Percentiles rank a stretch among this genome's conserved stretches.
These are phyloP conservation scores for Cryptococcus depauperatus DNA, from an alignment of 1,284 basidiomycete genomes.

Conservation along the genomic window DNA sequence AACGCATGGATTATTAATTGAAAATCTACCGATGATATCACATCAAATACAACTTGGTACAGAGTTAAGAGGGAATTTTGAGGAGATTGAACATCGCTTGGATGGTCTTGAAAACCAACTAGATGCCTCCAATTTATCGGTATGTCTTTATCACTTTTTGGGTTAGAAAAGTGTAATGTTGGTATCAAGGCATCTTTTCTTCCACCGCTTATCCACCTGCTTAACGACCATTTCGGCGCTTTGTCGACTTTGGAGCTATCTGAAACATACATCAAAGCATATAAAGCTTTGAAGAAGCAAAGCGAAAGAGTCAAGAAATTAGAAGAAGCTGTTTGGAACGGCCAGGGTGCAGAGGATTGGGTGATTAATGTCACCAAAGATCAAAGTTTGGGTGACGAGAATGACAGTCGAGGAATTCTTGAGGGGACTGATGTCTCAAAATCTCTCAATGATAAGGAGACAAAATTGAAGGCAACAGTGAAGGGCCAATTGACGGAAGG, in stretches of 20 bases:
- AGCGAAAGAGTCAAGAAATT: slow-evolving; percentile 17
- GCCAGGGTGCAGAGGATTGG: slow-evolving; percentile 20
- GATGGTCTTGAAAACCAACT: slow-evolving; percentile 16
- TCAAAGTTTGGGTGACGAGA: neutral
- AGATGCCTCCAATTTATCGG: slow-evolving; percentile 14
- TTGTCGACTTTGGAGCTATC: slow-evolving; percentile 12
- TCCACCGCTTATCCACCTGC: slow-evolving; percentile 18
- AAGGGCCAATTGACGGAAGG: slow-evolving; percentile 26
- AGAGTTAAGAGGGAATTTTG: slow-evolving; percentile 10
- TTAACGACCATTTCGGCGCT: slow-evolving; percentile 21
- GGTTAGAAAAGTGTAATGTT: neutral
- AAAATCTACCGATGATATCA: slow-evolving; percentile 26
- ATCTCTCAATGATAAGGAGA: slow-evolving; percentile 2
- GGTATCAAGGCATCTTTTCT: slow-evolving; percentile 25
- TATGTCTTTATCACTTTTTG: slow-evolving; percentile 4
- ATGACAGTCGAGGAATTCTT: slow-evolving; percentile 8
- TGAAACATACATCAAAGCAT: slow-evolving; percentile 13
- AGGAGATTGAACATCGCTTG: slow-evolving; percentile 11
- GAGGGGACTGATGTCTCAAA: slow-evolving; percentile 1
- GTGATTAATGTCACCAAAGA: slow-evolving; percentile 8
- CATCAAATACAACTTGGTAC: slow-evolving; percentile 22
- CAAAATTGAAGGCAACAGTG: slow-evolving; percentile 8
- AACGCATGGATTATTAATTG: slow-evolving; percentile 21
- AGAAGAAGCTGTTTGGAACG: slow-evolving; percentile 30
- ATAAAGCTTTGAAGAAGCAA: slow-evolving; percentile 12